These are phyloP conservation scores for Aspergillaceae sp. DNA, from an alignment of 2,329 filamentous ascomycete genomes.

Conservation along the genomic window DNA sequence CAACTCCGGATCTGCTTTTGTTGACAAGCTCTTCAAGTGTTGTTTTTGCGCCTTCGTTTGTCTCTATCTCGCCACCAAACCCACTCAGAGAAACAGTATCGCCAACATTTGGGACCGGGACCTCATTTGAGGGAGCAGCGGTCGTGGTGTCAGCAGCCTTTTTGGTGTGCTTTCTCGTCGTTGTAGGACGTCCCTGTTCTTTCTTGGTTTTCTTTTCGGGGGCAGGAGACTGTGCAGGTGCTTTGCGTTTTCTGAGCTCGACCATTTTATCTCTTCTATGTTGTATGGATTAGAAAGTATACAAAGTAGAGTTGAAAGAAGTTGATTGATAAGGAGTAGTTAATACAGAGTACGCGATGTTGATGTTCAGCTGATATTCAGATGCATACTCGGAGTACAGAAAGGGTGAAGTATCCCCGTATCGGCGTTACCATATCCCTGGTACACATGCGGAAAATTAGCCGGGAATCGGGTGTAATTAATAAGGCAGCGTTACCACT, in stretches of 20 bases:
- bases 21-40: conserved; percentile 73
- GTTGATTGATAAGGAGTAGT: too few species aligned
- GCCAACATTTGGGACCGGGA: conserved; percentile 32
- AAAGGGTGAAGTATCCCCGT: too few species aligned
- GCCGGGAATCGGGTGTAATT: too few species aligned
- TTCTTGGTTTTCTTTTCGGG: conserved; percentile 22
- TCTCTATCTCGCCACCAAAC: conserved; percentile 66
- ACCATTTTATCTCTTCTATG: conserved; percentile 30
- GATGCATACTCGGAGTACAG: too few species aligned
- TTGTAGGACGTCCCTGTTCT: conserved; percentile 10
- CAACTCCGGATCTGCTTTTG: conserved; percentile 74
- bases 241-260: conserved; percentile 56
- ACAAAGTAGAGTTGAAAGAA: too few species aligned
- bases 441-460: too few species aligned
- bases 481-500: too few species aligned
- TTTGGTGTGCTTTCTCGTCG: not conserved
- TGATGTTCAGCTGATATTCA: too few species aligned
- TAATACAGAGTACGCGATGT: too few species aligned
- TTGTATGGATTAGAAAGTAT: not conserved
- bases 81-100: conserved; percentile 45
- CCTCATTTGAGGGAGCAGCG: conserved; percentile 6
- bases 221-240: conserved; percentile 39
- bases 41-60: conserved; percentile 72
- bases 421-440: too few species aligned
- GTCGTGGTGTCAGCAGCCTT: conserved; percentile 3